Percentiles rank a stretch among this genome's conserved stretches.
These are phyloP conservation scores for Setaria viridis DNA, from an alignment of 202 grass and related monocot species.

Conservation along the genomic window DNA sequence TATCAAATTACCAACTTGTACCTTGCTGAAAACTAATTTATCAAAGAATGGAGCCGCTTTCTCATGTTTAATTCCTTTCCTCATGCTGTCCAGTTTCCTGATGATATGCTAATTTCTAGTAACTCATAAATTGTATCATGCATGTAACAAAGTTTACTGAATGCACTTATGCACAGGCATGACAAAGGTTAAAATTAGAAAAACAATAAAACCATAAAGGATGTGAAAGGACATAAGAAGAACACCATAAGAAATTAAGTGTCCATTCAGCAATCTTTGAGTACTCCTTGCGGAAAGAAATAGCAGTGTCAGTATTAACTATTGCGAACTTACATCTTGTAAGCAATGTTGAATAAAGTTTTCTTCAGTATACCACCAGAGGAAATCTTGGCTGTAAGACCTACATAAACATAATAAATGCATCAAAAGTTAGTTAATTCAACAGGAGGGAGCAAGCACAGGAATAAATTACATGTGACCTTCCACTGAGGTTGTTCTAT, in stretches of 20 bases:
- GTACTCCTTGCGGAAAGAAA: background rate
- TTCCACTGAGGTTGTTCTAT: no score
- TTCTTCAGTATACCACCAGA: slow-evolving; percentile 75
- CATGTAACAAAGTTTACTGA: slow-evolving; percentile 6
- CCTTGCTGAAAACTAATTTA: slow-evolving; percentile 95
- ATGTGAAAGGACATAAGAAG: slow-evolving; percentile 18
- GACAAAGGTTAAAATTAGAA: background rate
- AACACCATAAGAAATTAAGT: slow-evolving; percentile 29
- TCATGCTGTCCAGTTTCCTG: slow-evolving; percentile 83
- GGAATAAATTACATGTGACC: slow-evolving; percentile 12
- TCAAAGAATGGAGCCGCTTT: slow-evolving; percentile 84
- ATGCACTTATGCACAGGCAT: background rate
- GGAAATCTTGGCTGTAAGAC: slow-evolving; percentile 73
- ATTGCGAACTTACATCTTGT: slow-evolving; percentile 68
- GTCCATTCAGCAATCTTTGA: background rate
- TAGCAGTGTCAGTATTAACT: background rate
- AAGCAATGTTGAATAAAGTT: slow-evolving; percentile 78
- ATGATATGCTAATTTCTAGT: slow-evolving; percentile 41
- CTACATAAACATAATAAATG: slow-evolving; percentile 53
- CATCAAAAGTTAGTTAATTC: slow-evolving; percentile 14
- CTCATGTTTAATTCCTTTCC: slow-evolving; percentile 75
- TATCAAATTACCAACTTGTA: slow-evolving; percentile 39
- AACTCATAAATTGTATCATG: slow-evolving; percentile 35
- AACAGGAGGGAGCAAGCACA: slow-evolving; percentile 3
- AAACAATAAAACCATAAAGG: slow-evolving; percentile 5